Evolutionary conservation across 1,284 basidiomycete genomes (phyloP).

Genomic region (Heterobasidion annosum): DNA sequence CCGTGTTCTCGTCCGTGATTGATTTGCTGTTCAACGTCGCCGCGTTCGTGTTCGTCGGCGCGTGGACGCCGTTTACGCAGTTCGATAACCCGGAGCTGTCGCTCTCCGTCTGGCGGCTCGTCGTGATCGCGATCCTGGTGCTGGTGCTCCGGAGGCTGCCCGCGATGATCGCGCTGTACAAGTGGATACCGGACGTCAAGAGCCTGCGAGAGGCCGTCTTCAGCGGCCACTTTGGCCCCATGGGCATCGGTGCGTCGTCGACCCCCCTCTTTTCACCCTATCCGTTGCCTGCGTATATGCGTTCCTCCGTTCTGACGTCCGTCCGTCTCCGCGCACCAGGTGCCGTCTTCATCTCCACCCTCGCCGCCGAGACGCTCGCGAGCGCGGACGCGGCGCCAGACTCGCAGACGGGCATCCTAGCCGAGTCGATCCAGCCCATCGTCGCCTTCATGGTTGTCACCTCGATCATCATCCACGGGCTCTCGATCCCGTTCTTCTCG

Average conservation of each 20-base stretch:
- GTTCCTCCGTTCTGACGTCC: slow-evolving; percentile 13
- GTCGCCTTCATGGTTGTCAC: slow-evolving; percentile 88
- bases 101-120: slow-evolving; percentile 73
- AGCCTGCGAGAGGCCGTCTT: slow-evolving; percentile 83
- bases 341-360: slow-evolving; percentile 87
- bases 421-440: slow-evolving; percentile 78
- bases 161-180: slow-evolving; percentile 73
- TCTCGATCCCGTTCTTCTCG: slow-evolving; percentile 91
- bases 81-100: slow-evolving; percentile 63
- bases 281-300: not conserved
- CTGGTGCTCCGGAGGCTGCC: slow-evolving; percentile 80
- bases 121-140: slow-evolving; percentile 75
- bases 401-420: slow-evolving; percentile 58
- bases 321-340: slow-evolving; percentile 24
- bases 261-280: not conserved
- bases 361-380: slow-evolving; percentile 68
- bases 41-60: slow-evolving; percentile 87
- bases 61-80: slow-evolving; percentile 85
- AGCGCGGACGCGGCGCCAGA: slow-evolving; percentile 42
- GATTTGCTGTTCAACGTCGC: slow-evolving; percentile 88
- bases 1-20: slow-evolving; percentile 94
- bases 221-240: slow-evolving; percentile 91
- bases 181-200: slow-evolving; percentile 91
- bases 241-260: slow-evolving; percentile 61
- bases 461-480: slow-evolving; percentile 80